These are phyloP conservation scores for Zygosaccharomyces bailii DNA, from an alignment of 805 yeast genomes.

Conservation along the genomic window DNA sequence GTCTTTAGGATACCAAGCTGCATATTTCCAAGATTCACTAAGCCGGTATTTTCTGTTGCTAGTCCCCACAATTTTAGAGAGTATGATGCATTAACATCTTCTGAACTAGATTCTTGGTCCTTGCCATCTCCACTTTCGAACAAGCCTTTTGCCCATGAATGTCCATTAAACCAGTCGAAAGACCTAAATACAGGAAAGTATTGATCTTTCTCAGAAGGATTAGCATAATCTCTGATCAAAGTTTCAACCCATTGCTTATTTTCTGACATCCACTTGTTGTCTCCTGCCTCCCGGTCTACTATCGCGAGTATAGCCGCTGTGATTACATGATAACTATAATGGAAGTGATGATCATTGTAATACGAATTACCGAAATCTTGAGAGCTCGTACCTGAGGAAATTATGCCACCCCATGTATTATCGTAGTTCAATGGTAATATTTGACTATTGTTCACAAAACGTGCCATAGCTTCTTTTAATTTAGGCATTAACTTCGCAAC, in stretches of 20 bases:
- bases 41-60: constrained; percentile 48
- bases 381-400: constrained; percentile 58
- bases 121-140: constrained; percentile 71
- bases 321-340: constrained; percentile 69
- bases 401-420: constrained; percentile 70
- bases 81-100: constrained; percentile 68
- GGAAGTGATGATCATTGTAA: constrained; percentile 76
- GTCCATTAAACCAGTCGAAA: constrained; percentile 76
- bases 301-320: constrained; percentile 63
- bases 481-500: constrained; percentile 51
- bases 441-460: constrained; percentile 69
- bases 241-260: constrained; percentile 52
- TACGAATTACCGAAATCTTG: constrained; percentile 72
- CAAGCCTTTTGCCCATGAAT: constrained; percentile 75
- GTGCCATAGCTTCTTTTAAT: constrained; percentile 63
- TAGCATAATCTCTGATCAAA: constrained; percentile 64
- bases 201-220: constrained; percentile 51
- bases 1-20: constrained; percentile 58
- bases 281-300: constrained; percentile 46
- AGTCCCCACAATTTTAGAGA: constrained; percentile 65
- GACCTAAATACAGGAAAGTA: constrained; percentile 64
- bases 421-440: constrained; percentile 74
- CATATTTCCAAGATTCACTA: constrained; percentile 54
- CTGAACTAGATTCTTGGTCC: constrained; percentile 71
- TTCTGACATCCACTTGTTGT: constrained; percentile 53